Base-by-base conservation (phyloP, 2,329 filamentous ascomycete genomes). In the Colletotrichum graminicola region DNA sequence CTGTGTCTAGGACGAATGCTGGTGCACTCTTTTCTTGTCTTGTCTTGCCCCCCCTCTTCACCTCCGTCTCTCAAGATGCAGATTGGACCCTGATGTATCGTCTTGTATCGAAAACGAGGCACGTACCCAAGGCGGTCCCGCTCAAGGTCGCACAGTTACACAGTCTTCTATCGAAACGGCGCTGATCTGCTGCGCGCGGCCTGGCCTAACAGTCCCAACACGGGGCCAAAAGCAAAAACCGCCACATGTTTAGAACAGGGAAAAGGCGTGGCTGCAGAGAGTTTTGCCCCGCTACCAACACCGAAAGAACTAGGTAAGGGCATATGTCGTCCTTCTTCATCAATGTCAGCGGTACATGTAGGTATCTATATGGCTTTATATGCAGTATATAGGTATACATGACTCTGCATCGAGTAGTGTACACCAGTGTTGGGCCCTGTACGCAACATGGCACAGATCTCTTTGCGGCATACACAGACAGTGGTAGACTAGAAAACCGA, bases 231-330 rank as follows among this genome's bases (percentile, higher is more conserved):
- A 62, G 14, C 14, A 49, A 54, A 66, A 66, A 34, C 26, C 43
- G 36, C 32, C 52, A 52, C 41, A 52, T 41, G 45, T 65, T 43
- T 52, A 52, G 16, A 64, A 55, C 52, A 66, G 56, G 67, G 47
- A 61, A 67, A 34, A 49, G 32, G 36, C 55, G 41, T 57, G 45
- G 18, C 29, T 57, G 39, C 49, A 55, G 7, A 65, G 26, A 49
- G 36, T n/a, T 23, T 47, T 56, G 56, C 67, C 63, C 67, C 63
- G 49, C 67, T 56, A 36, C 54, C 63, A 62, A 61, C 26, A 51
- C 67, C 41, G 55, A 67, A 62, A 41, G 63, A 43, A 43, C 7
- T 26, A 23, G 14, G 54, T 26, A 23, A 23, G 54, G 32, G 23
- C 23, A 16, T 66, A 29, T 39, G 26, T 14, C 21, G 23, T 29